Base-by-base conservation (phyloP, 2,329 filamentous ascomycete genomes). In the Pseudodiploospora longispora region DNA sequence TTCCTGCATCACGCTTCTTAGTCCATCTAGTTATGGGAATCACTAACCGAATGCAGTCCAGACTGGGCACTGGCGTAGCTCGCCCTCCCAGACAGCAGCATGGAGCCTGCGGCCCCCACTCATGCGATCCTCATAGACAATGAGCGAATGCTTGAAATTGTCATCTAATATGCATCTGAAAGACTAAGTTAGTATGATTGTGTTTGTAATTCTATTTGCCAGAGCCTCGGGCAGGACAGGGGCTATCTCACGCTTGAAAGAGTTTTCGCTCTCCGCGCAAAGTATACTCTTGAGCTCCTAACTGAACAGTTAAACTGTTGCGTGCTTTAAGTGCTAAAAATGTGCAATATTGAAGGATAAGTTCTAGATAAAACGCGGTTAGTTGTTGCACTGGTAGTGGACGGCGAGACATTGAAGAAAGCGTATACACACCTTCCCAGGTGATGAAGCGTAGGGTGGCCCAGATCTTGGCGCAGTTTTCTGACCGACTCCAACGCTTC, bases 21-120 rank as follows among this genome's bases (percentile, higher is more conserved):
- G 7, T 19, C 19, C 19, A 19, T 19, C 19, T 19, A 19, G 19
- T 19, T 27, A 29, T 5, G 10, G 27, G 35, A 12, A 29, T 10
- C n/a, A 50, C 71, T 28, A 63, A 80, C 78, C 63, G 52, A 83
- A 83, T 3, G 78, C 78, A 3, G 78, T 82, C 79, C 79, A 83
- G 6, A 83, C 69, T 1, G 78, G 79, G 52, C 75, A 79, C 41
- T 65, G 65, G 30, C 63, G 66, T 40, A 80, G 55, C 41, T 73
- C 69, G 2, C 76, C 78, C n/a, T 74, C 70, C 65, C 68, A 72
- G 0, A 78, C 70, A 1, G 74, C 67, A 9, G 76, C 74, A 39
- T 80, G 76, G 1, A 83, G 69, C 9, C 79, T 72, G 3, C 75
- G 46, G 2, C 70, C 71, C 7, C 63, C 60, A 1, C 71, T 75